Conservation (phyloP, 768 basidiomycete species). For the Russula virescens region DNA sequence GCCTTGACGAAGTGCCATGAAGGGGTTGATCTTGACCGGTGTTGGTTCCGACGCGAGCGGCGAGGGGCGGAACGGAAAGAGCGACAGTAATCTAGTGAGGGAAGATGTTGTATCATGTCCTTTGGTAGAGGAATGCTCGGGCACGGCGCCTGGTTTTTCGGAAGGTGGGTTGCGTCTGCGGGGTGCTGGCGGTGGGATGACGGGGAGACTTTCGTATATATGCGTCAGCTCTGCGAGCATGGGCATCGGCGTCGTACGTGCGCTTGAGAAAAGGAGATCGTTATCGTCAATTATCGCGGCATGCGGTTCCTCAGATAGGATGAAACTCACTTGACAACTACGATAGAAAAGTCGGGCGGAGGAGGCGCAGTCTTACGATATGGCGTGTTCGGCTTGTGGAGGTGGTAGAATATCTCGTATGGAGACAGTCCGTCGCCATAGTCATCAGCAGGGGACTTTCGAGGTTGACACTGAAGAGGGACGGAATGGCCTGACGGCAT, state of each 20-base stretch:
- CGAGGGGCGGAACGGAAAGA: neutral
- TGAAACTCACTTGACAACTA: conserved; percentile 71
- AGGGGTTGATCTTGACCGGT: conserved; percentile 56
- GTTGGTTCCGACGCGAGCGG: conserved; percentile 14
- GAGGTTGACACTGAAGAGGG: conserved; percentile 38
- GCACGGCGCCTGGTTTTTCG: neutral
- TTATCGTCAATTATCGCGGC: neutral
- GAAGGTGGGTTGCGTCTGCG: conserved; percentile 31
- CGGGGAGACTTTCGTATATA: conserved; percentile 65
- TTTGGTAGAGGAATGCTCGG: neutral
- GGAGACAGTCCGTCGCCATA: conserved; percentile 38
- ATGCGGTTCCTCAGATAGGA: neutral
- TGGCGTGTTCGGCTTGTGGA: conserved; percentile 86
- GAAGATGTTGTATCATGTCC: neutral
- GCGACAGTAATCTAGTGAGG: conserved; percentile 1
- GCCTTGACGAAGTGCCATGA: conserved; percentile 75
- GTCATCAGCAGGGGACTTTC: conserved; percentile 7
- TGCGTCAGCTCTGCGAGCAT: conserved; percentile 68
- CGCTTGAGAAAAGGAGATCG: conserved; percentile 41
- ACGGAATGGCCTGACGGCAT: conserved; percentile 58
- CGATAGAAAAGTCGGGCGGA: conserved; percentile 79
- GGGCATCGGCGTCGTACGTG: conserved; percentile 77
- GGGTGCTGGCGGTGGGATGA: conserved; percentile 56
- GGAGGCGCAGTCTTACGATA: conserved; percentile 75
- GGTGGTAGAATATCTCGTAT: conserved; percentile 81